phyloP scores from a whole-genome alignment of 768 basidiomycete genomes.

The Naematelia aurantialba region DNA sequence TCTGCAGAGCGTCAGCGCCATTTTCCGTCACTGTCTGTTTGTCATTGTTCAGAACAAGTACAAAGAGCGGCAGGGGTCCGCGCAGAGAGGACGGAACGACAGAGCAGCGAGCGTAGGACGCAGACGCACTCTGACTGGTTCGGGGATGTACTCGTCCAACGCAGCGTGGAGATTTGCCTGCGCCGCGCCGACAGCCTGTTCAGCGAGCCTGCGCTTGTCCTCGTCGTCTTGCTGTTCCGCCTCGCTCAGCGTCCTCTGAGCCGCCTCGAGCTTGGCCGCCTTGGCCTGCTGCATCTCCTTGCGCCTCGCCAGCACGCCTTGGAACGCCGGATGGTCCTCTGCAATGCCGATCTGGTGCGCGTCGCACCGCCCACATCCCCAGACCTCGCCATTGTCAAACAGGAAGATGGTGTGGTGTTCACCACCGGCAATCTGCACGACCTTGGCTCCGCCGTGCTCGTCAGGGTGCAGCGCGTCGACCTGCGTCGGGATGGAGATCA shows the following conservation, averaged over 20 bases:
- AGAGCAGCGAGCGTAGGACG: not conserved
- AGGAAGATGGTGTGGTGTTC: constrained; percentile 89
- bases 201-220: constrained; percentile 30
- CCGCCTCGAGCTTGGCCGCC: constrained; percentile 23
- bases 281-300: constrained; percentile 36
- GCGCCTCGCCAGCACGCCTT: constrained; percentile 37
- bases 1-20: constrained; percentile 17
- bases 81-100: not conserved
- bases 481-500: constrained; percentile 59
- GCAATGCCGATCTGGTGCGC: constrained; percentile 71
- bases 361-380: constrained; percentile 78
- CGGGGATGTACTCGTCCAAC: constrained; percentile 48
- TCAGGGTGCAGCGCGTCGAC: constrained; percentile 48
- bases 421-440: constrained; percentile 62
- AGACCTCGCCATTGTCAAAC: constrained; percentile 76
- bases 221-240: constrained; percentile 21
- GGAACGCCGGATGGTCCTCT: constrained; percentile 52
- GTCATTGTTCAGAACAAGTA: not conserved
- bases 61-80: no score
- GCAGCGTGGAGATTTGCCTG: constrained; percentile 34
- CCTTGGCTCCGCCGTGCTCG: constrained; percentile 49
- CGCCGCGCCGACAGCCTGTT: constrained; percentile 31
- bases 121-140: constrained; percentile 45
- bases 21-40: not conserved
- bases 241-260: constrained; percentile 24